Conservation (phyloP, 306 rosid species). For the Myrica gale region DNA sequence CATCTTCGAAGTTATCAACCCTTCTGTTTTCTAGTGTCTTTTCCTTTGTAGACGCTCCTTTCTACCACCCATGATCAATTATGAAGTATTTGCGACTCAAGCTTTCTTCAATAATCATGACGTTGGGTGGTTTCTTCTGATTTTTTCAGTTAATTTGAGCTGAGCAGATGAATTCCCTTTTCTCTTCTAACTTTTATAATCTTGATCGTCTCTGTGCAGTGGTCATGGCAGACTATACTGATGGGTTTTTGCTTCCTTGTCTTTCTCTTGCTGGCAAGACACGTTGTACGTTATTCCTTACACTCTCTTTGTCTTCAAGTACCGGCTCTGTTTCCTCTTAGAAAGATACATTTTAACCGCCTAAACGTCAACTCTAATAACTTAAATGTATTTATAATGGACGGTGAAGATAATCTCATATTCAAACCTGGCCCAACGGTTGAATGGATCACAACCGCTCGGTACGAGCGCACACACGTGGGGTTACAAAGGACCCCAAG, state of each 20-base stretch:
- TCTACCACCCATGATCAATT: too few relatives aligned
- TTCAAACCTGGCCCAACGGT: not conserved
- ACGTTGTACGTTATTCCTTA: constrained; percentile 54
- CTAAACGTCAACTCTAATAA: too few relatives aligned
- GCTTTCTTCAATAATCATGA: too few relatives aligned
- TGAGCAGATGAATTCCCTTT: too few relatives aligned
- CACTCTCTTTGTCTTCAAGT: not conserved
- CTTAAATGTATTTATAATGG: not conserved
- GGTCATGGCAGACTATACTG: constrained; percentile 96
- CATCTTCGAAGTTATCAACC: too few relatives aligned
- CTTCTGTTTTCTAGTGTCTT: too few relatives aligned
- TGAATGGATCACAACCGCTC: not conserved
- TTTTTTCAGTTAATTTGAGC: not conserved
- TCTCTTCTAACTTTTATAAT: not conserved
- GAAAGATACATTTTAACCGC: too few relatives aligned
- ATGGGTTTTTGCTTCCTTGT: constrained; percentile 88
- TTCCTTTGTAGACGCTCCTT: too few relatives aligned
- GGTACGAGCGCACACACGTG: not conserved
- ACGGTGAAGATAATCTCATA: not conserved
- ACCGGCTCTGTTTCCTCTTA: not conserved
- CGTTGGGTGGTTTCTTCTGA: not conserved
- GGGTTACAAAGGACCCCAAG: not conserved
- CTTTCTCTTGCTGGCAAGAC: constrained; percentile 69
- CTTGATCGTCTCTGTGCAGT: constrained; percentile 49
- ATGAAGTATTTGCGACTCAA: too few relatives aligned